These are phyloP conservation scores for Boletus rex-veris DNA, from an alignment of 768 basidiomycete genomes.

Conservation along the genomic window DNA sequence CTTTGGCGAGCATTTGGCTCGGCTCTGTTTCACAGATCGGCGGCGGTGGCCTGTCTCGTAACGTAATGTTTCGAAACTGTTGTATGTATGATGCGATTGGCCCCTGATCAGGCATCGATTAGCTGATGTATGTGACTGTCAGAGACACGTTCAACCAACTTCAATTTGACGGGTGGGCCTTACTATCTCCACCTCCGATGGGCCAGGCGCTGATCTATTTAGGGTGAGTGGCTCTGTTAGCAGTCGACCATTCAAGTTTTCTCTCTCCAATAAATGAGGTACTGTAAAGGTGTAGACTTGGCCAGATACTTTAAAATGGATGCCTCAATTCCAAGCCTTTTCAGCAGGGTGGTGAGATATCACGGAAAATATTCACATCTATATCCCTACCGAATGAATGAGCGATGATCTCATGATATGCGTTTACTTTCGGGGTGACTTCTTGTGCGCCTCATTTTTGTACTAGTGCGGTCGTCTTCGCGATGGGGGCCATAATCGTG, in stretches of 20 bases:
- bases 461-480: not conserved
- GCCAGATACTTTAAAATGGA: not conserved
- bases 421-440: not conserved
- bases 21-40: too few species aligned
- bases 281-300: not conserved
- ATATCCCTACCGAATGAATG: not conserved
- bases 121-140: too few species aligned
- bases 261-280: not conserved
- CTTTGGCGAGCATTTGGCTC: too few species aligned
- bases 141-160: too few species aligned
- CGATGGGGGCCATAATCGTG: not conserved
- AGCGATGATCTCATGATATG: not conserved
- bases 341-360: not conserved
- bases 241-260: too few species aligned
- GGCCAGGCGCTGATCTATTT: not conserved
- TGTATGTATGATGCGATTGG: too few species aligned
- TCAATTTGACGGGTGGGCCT: too few species aligned
- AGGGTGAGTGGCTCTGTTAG: not conserved
- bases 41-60: too few species aligned
- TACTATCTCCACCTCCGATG: not conserved
- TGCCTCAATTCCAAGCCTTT: not conserved
- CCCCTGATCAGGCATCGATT: too few species aligned
- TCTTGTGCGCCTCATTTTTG: not conserved
- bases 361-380: not conserved
- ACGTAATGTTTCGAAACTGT: too few species aligned